phyloP scores from a whole-genome alignment of 768 basidiomycete species.

The Tulasnella sp. region DNA sequence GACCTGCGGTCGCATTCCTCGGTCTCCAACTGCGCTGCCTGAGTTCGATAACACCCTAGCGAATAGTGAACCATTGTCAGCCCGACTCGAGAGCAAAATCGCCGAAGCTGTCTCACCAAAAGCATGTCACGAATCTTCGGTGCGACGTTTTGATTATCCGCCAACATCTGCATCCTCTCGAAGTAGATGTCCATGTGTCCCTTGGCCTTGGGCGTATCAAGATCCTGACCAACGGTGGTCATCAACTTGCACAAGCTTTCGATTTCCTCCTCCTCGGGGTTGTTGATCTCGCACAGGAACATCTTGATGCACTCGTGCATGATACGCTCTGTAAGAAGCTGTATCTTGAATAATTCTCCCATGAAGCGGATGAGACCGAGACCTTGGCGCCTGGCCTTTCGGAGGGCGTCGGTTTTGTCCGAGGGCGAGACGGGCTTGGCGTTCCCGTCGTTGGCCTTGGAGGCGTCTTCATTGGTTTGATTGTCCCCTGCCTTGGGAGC shows the following conservation, averaged over 20 bases:
- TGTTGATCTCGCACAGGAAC: slow-evolving; percentile 72
- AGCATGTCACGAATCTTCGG: slow-evolving; percentile 96
- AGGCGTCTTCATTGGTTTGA: no score
- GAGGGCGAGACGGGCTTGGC: no score
- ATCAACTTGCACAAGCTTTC: slow-evolving; percentile 94
- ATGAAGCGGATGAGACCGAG: no score
- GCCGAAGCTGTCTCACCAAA: slow-evolving; percentile 60
- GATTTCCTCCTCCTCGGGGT: slow-evolving; percentile 97
- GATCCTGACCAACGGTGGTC: slow-evolving; percentile 81
- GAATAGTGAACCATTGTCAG: background rate
- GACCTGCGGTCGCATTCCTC: slow-evolving; percentile 72
- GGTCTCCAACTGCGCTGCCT: slow-evolving; percentile 80
- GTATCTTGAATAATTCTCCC: no score
- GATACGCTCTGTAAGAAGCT: no score
- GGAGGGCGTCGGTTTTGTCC: no score
- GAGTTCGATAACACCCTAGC: slow-evolving; percentile 91
- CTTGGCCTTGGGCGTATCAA: slow-evolving; percentile 80
- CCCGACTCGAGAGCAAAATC: no score
- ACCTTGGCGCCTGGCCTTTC: no score
- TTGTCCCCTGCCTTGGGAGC: no score
- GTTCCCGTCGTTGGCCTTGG: no score
- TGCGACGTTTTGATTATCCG: slow-evolving; percentile 71
- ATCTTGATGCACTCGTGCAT: no score
- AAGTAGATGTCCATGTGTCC: slow-evolving; percentile 94
- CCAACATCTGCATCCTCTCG: slow-evolving; percentile 80